A percentile compares a stretch with the other conserved stretches of the same genome.
Conservation (phyloP, 1,139 yeast genomes). For the Groenewaldozyma auringiensis region DNA sequence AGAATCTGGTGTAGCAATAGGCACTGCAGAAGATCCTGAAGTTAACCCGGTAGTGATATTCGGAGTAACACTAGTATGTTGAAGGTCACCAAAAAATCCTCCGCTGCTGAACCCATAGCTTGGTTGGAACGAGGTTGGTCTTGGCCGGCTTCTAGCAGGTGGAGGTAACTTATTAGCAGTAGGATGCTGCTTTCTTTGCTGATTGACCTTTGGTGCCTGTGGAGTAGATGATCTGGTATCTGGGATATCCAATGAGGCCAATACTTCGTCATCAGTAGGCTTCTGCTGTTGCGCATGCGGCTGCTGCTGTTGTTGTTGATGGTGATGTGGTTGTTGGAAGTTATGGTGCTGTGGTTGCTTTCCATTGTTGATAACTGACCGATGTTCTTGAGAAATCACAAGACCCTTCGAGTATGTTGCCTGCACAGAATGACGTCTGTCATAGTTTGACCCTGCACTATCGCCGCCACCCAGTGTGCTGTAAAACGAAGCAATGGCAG, state of each 20-base stretch:
- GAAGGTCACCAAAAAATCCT: slow-evolving; percentile 6
- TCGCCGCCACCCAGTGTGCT: slow-evolving; percentile 1
- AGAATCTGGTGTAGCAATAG: slow-evolving; percentile 3
- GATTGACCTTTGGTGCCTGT: not conserved
- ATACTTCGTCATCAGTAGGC: slow-evolving; percentile 17
- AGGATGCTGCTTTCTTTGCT: not conserved
- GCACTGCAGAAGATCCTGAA: slow-evolving; percentile 3
- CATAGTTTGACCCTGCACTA: slow-evolving; percentile 14
- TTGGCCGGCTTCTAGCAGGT: slow-evolving; percentile 30
- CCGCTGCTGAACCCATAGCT: slow-evolving; percentile 4
- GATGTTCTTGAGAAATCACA: slow-evolving; percentile 5
- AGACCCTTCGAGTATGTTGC: slow-evolving; percentile 22
- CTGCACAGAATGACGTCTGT: slow-evolving; percentile 26
- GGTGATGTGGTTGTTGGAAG: not conserved
- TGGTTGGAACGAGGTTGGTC: slow-evolving; percentile 35
- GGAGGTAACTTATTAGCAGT: slow-evolving; percentile 20
- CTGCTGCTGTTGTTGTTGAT: not conserved
- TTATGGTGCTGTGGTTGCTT: slow-evolving; percentile 2
- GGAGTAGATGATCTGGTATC: slow-evolving; percentile 8
- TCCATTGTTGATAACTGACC: slow-evolving; percentile 1
- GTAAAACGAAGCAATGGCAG: slow-evolving; percentile 6
- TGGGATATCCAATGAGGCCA: slow-evolving; percentile 20
- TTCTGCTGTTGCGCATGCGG: not conserved
- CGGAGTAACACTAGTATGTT: slow-evolving; percentile 3
- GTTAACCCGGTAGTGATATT: not conserved